Base-by-base conservation (phyloP, 805 yeast genomes). In the Pichia californica region DNA sequence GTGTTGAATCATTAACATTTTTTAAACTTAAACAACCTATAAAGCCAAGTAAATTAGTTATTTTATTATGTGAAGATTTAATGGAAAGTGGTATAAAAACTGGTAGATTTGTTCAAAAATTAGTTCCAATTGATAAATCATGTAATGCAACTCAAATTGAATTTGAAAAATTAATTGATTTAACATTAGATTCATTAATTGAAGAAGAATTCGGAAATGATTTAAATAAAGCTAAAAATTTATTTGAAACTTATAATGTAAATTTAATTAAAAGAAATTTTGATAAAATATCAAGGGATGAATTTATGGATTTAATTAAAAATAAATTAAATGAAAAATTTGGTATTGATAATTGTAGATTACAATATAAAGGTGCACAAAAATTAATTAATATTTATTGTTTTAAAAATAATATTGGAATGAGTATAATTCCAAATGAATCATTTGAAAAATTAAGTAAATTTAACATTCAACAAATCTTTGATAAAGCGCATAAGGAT, bases 401-500 rank as follows among this genome's bases (percentile, higher is more conserved):
- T 58, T 91, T 82, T 66, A 91, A 89, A 66, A 83, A 78, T 49
- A 84, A 85, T 48, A 74, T 93, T 28, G 99, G 99, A 7, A 79
- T 87, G 76, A 72, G 93, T 51, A 91, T 88, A 6, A 88, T 87
- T 2, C 74, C 76, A 43, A 56, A 54, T 18, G 31, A 38, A 3
- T 75, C 76, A 44, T 87, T 77, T 54, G 79, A 75, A 19, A 64
- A 70, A 50, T 71, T 74, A 47, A 79, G 77, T 53, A 81, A 80
- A 56, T 88, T 74, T 63, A 93, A 93, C 58, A 63, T 93, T 33
- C 91, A 87, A 57, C 94, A 84, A 64, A 81, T 91, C 15, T 83
- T 71, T 57, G 91, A 31, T 20, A 27, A 26, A 16, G 27, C 29
- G 3, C 19, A 19, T 15, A 43, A 27, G 28, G 20, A 31, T 8